Evolutionary conservation across 805 yeast genomes (phyloP), one percentile per base, ranked within the genome.

Genomic region (Spathaspora boniae): DNA sequence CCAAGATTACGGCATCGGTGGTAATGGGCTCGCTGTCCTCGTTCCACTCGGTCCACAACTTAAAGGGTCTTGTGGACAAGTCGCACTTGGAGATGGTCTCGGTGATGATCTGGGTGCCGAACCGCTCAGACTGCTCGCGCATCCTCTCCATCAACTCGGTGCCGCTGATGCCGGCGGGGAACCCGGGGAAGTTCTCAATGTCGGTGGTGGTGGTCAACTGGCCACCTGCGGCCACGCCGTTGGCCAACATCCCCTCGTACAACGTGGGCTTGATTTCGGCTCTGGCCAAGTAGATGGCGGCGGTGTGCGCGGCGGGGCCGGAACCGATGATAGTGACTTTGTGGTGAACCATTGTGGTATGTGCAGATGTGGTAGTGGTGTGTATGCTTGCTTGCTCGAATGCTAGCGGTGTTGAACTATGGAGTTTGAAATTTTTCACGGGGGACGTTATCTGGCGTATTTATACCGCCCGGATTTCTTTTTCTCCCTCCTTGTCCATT

Each of bases 251-350:
- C 54, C 98, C 98, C 69, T 93, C 98, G 67, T 88, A 93, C 51
- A 93, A 64, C 20, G 85, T 80, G 16, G 98, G 97, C 65, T 84
- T 81, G 57, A 88, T 78, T 72, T 93, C 98, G 28, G 98, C 98
- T 65, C 98, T 82, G 20, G 98, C 82, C 37, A 93, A 72, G 65
- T 93, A 93, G 62, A 93, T 86, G 47, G 98, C 98, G 34, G 98
- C 98, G 29, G 98, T 93, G 74, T 93, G 96, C 37, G 97, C 98
- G 39, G 98, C 98, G 38, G 98, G 98, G 51, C 98, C 98, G 37
- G 97, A 89, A 29, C 98, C 98, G 43, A 86, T 80, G 53, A 86
- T 83, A 21, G 93, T 85, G 43, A 85, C 94, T 70, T 72, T 78
- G 68, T 86, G 78, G 62, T 85, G 94, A 53, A 76, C 83, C 89